Percentiles rank a stretch among this genome's conserved stretches.
Conservation (phyloP, 805 yeast genomes). For the Schizosaccharomyces lindneri region DNA sequence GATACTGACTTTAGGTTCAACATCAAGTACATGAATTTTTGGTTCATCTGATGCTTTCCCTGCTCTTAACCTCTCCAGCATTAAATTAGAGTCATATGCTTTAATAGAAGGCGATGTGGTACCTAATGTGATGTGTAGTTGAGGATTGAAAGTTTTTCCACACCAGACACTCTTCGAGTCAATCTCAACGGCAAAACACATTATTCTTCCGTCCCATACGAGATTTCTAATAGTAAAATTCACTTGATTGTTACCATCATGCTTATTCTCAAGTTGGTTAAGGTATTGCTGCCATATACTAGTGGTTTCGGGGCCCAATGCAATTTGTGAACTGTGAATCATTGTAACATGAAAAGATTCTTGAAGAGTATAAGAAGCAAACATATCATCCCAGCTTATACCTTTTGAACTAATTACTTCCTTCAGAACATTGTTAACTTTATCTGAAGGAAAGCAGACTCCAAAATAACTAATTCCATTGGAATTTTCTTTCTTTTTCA, state of each 20-base stretch:
- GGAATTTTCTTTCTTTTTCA: conserved; percentile 5
- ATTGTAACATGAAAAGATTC: conserved; percentile 42
- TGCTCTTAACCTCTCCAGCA: conserved; percentile 9
- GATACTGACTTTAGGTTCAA: neutral
- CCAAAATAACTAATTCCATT: neutral
- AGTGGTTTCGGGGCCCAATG: neutral
- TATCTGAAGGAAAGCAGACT: neutral
- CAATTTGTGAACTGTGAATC: conserved; percentile 19
- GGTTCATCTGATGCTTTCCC: too few species aligned
- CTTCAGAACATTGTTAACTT: too few species aligned
- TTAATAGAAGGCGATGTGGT: conserved; percentile 20
- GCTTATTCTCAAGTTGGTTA: neutral
- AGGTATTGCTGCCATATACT: conserved; percentile 6
- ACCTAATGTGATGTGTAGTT: conserved; percentile 55
- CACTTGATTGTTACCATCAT: conserved; percentile 1
- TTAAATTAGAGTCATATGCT: conserved; percentile 29
- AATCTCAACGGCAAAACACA: conserved; percentile 6
- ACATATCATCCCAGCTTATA: neutral
- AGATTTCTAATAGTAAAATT: conserved; percentile 1
- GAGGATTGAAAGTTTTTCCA: neutral
- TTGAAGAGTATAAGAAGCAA: conserved; percentile 20
- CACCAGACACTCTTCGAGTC: conserved; percentile 17
- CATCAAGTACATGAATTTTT: neutral
- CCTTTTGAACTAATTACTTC: too few species aligned
- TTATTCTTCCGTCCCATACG: conserved; percentile 6